phyloP scores from a whole-genome alignment of 2,329 filamentous ascomycete species.

The Fusarium falciforme region DNA sequence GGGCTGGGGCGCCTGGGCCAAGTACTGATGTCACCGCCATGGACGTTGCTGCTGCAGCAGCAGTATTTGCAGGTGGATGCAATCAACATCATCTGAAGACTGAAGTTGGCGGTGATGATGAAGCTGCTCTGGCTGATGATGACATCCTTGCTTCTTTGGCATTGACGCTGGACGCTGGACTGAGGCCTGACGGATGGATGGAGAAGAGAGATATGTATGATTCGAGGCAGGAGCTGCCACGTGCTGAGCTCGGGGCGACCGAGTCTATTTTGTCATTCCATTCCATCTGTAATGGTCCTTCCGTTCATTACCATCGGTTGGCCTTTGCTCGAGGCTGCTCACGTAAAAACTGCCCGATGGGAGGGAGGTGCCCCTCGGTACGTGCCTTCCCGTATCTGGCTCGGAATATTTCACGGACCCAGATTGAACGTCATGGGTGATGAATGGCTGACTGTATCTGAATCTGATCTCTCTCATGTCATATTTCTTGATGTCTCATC shows the following conservation, averaged over 20 bases:
- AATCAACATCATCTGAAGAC: neutral
- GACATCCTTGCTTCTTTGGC: neutral
- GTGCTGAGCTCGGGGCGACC: slow-evolving; percentile 20
- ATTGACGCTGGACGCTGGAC: slow-evolving; percentile 9
- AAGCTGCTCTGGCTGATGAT: slow-evolving; percentile 8
- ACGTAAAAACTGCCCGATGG: neutral
- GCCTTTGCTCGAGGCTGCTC: neutral
- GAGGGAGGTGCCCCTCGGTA: neutral
- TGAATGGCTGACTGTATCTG: neutral
- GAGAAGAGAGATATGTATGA: neutral
- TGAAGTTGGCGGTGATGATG: neutral
- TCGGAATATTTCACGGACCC: neutral
- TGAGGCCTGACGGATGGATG: slow-evolving; percentile 17
- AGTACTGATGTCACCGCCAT: slow-evolving; percentile 7
- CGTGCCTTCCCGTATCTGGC: neutral
- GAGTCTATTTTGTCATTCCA: slow-evolving; percentile 19
- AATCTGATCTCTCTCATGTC: slow-evolving; percentile 9
- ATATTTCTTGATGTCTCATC: neutral
- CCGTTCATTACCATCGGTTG: slow-evolving; percentile 2
- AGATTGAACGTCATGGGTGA: neutral
- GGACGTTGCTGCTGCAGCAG: neutral
- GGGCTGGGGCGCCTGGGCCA: neutral
- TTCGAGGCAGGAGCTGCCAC: slow-evolving; percentile 24
- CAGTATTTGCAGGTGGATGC: neutral
- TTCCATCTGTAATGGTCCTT: slow-evolving; percentile 7